These are phyloP conservation scores for Bothriochloa decipiens DNA, from an alignment of 176 grass and related monocot genomes.

Conservation along the genomic window DNA sequence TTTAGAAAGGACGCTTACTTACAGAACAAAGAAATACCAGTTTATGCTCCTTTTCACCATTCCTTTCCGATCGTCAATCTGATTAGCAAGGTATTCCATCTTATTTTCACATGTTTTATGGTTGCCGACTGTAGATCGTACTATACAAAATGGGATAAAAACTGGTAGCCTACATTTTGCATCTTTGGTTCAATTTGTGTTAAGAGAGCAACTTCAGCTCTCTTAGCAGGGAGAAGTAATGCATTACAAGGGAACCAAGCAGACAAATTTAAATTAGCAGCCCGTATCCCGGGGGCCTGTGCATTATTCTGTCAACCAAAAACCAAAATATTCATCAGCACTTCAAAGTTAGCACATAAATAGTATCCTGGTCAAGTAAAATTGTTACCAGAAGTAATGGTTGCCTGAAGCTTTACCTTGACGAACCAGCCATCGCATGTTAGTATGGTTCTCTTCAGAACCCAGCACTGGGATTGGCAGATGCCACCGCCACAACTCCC, in stretches of 20 bases:
- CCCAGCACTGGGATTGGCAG: constrained; percentile 72
- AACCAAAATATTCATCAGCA: not conserved
- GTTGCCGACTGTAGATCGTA: not conserved
- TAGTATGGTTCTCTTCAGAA: constrained; percentile 33
- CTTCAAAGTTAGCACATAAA: not conserved
- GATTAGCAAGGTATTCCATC: not conserved
- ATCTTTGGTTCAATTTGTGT: not conserved
- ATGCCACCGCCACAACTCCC: constrained; percentile 72
- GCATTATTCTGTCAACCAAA: constrained; percentile 4
- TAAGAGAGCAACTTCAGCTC: not conserved
- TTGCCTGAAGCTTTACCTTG: not conserved
- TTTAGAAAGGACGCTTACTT: not conserved
- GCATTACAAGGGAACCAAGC: not conserved
- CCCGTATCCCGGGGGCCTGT: not conserved
- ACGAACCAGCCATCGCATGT: not conserved
- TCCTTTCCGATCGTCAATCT: too few relatives aligned
- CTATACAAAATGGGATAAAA: not conserved
- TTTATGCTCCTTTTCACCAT: not conserved
- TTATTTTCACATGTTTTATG: not conserved
- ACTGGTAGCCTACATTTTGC: not conserved
- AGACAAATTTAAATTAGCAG: constrained; percentile 9
- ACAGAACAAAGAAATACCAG: not conserved
- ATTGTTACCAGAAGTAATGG: not conserved
- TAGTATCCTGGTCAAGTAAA: not conserved
- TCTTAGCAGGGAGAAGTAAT: not conserved